These are phyloP conservation scores for Curvularia sp. DNA, from an alignment of 2,329 filamentous ascomycete species.

Conservation along the genomic window DNA sequence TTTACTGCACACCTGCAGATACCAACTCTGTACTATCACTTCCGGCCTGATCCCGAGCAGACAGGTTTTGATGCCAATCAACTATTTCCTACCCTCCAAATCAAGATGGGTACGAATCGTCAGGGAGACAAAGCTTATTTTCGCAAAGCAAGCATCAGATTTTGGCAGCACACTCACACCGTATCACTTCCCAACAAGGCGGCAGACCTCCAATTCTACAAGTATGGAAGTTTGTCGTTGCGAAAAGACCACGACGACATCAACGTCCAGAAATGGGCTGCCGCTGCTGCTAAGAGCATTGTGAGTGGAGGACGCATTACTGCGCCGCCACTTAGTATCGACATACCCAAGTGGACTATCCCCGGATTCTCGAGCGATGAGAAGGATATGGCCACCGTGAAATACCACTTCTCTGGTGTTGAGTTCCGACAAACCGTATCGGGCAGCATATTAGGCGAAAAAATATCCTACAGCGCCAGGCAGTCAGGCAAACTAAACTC, in stretches of 20 bases:
- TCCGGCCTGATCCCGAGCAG: conserved; percentile 31
- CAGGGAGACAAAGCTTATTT: conserved; percentile 24
- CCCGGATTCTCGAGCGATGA: conserved; percentile 21
- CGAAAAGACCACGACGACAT: conserved; percentile 15
- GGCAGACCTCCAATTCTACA: conserved; percentile 40
- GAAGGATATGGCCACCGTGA: conserved; percentile 22
- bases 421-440: conserved; percentile 37
- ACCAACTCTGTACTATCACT: conserved; percentile 36
- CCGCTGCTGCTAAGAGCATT: conserved; percentile 33
- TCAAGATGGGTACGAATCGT: conserved; percentile 32
- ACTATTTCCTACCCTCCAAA: conserved; percentile 34
- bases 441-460: conserved; percentile 21
- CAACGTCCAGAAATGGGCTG: conserved; percentile 28
- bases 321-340: conserved; percentile 37
- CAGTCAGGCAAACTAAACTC: conserved; percentile 42
- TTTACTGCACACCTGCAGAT: conserved; percentile 14
- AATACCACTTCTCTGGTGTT: conserved; percentile 42
- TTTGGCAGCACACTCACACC: conserved; percentile 35
- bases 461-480: conserved; percentile 28
- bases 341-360: conserved; percentile 43
- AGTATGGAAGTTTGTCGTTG: conserved; percentile 26
- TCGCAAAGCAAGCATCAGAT: conserved; percentile 30
- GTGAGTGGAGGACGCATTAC: conserved; percentile 38
- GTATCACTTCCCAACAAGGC: conserved; percentile 43
- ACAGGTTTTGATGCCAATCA: conserved; percentile 14